A percentile compares a stretch with the other conserved stretches of the same genome.
Conservation (phyloP, 2,329 filamentous ascomycete species). For the Pseudopithomyces maydicus region DNA sequence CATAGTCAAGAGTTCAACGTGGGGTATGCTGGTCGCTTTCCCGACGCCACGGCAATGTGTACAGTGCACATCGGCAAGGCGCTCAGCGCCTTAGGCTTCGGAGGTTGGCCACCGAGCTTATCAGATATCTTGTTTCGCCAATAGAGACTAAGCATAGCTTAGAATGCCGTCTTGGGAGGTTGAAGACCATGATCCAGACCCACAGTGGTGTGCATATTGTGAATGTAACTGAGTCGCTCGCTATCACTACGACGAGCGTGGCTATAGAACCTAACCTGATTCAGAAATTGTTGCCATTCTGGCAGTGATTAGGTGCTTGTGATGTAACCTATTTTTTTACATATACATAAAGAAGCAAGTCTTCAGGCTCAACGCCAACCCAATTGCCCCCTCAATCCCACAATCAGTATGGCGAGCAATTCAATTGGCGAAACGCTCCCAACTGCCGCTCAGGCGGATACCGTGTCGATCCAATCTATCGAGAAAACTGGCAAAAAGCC, state of each 20-base stretch:
- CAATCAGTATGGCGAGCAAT: slow-evolving; percentile 1
- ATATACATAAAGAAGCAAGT: not conserved
- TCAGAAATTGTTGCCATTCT: not conserved
- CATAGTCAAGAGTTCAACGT: not conserved
- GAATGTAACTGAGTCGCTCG: not conserved
- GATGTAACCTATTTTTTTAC: not conserved
- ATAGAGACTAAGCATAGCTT: not conserved
- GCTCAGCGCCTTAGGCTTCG: not conserved
- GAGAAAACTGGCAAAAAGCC: not conserved
- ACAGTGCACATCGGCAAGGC: not conserved
- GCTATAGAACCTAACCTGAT: not conserved
- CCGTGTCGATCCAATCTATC: slow-evolving; percentile 1
- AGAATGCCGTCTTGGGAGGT: not conserved
- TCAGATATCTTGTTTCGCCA: not conserved
- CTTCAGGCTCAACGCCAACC: not conserved
- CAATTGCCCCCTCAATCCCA: not conserved
- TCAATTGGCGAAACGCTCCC: not conserved
- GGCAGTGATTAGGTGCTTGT: not conserved
- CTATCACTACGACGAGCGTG: not conserved
- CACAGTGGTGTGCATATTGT: not conserved
- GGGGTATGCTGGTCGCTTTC: not conserved
- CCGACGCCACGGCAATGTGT: not conserved
- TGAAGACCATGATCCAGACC: not conserved
- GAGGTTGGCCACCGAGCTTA: not conserved
- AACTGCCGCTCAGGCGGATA: not conserved